These are phyloP conservation scores for Sextonia rubra DNA, from an alignment of 164 flowering plant genomes.

Conservation along the genomic window DNA sequence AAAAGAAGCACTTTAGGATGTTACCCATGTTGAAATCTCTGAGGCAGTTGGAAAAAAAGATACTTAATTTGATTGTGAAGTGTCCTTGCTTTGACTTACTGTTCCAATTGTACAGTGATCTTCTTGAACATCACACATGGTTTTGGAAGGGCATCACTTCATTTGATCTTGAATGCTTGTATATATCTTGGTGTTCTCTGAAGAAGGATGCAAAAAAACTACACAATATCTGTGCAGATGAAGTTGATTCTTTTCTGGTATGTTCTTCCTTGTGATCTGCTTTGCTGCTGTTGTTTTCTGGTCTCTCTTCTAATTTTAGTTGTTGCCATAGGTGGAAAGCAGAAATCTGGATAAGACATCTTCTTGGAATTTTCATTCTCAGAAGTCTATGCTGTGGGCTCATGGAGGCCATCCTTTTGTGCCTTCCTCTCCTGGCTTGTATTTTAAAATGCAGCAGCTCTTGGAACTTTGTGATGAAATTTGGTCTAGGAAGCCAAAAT, in stretches of 20 bases:
- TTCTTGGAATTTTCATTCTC: conserved; percentile 26
- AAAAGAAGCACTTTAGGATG: conserved; percentile 17
- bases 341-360: conserved; percentile 27
- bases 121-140: conserved; percentile 57
- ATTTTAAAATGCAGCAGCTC: conserved; percentile 46
- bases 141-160: conserved; percentile 51
- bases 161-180: conserved; percentile 26
- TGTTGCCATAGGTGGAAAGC: conserved; percentile 35
- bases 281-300: background rate
- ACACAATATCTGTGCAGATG: conserved; percentile 33
- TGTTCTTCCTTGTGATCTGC: conserved; percentile 4
- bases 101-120: conserved; percentile 33
- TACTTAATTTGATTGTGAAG: conserved; percentile 47
- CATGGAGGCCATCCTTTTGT: conserved; percentile 90
- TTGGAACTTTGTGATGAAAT: conserved; percentile 38
- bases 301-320: background rate
- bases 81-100: conserved; percentile 45
- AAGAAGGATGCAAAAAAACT: conserved; percentile 44
- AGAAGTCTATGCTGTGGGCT: conserved; percentile 77
- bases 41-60: conserved; percentile 46
- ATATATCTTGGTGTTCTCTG: conserved; percentile 54
- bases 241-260: conserved; percentile 46
- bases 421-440: conserved; percentile 56
- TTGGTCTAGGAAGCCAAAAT: conserved; percentile 47
- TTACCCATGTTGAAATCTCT: conserved; percentile 36